A percentile compares a stretch with the other conserved stretches of the same genome.
phyloP scores from a whole-genome alignment of 2,329 filamentous ascomycete species.

The Orbilia brochopaga region DNA sequence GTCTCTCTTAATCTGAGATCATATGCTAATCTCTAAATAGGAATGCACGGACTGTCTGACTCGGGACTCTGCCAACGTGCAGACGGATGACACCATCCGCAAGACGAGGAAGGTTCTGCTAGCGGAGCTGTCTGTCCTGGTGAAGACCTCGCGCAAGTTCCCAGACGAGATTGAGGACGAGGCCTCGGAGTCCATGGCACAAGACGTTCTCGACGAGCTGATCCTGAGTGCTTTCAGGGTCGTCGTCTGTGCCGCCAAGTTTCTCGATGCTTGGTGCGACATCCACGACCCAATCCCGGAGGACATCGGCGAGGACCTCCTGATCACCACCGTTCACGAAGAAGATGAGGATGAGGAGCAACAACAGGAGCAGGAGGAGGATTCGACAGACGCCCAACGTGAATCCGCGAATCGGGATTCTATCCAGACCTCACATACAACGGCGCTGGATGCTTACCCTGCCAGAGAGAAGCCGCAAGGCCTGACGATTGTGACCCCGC shows the following conservation, averaged over 20 bases:
- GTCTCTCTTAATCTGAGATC: constrained; percentile 14
- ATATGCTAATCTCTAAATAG: constrained; percentile 60
- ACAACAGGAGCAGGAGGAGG: neutral
- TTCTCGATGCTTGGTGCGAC: constrained; percentile 83
- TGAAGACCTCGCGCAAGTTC: constrained; percentile 84
- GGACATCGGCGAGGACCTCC: constrained; percentile 41
- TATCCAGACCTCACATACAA: constrained; percentile 35
- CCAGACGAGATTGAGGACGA: constrained; percentile 67
- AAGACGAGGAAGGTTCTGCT: constrained; percentile 84
- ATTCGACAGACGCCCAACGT: constrained; percentile 6
- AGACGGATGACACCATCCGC: constrained; percentile 75
- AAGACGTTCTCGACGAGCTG: constrained; percentile 87
- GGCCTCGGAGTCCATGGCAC: constrained; percentile 57
- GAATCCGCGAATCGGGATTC: constrained; percentile 36
- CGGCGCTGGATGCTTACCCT: constrained; percentile 21
- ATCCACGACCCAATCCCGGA: constrained; percentile 56
- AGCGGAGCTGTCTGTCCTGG: constrained; percentile 84
- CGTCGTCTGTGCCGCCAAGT: constrained; percentile 85
- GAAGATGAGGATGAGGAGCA: constrained; percentile 10
- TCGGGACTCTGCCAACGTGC: constrained; percentile 76
- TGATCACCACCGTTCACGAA: constrained; percentile 9
- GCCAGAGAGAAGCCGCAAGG: constrained; percentile 33
- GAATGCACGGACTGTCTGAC: constrained; percentile 88
- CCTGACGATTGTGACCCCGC: constrained; percentile 41
- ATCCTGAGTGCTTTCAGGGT: constrained; percentile 92